Percentiles rank a stretch among this genome's conserved stretches.
phyloP scores from a whole-genome alignment of 2,329 filamentous ascomycete species.

The Fusarium denticulatum region DNA sequence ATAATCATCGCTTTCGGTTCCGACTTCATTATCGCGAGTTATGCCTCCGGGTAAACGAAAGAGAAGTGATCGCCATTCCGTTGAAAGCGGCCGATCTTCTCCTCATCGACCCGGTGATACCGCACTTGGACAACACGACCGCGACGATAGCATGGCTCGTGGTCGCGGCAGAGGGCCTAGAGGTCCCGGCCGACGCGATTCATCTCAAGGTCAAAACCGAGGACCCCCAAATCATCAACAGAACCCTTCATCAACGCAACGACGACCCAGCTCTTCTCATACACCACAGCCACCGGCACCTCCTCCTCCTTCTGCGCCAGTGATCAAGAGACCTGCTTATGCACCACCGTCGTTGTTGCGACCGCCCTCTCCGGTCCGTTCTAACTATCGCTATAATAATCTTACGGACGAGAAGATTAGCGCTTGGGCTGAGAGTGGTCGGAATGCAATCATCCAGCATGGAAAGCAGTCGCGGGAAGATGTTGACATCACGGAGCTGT shows the following conservation, averaged over 20 bases:
- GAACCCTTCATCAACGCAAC: slow-evolving; percentile 37
- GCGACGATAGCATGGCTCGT: slow-evolving; percentile 59
- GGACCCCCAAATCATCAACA: slow-evolving; percentile 40
- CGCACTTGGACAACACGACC: slow-evolving; percentile 66
- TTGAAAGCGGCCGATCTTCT: slow-evolving; percentile 64
- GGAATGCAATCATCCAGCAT: slow-evolving; percentile 72
- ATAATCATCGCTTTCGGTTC: slow-evolving; percentile 38
- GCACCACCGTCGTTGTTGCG: slow-evolving; percentile 36
- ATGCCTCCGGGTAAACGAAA: slow-evolving; percentile 69
- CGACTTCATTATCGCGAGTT: slow-evolving; percentile 39
- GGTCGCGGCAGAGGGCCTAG: slow-evolving; percentile 60
- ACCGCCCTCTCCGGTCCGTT: slow-evolving; percentile 48
- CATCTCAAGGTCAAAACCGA: slow-evolving; percentile 52
- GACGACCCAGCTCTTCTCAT: slow-evolving; percentile 36
- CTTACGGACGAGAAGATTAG: slow-evolving; percentile 75
- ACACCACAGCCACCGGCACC: slow-evolving; percentile 20
- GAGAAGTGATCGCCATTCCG: slow-evolving; percentile 61
- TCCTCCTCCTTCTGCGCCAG: slow-evolving; percentile 38
- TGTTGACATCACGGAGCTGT: slow-evolving; percentile 74
- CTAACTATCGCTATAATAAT: slow-evolving; percentile 76
- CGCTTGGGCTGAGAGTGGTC: slow-evolving; percentile 74
- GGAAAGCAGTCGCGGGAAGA: slow-evolving; percentile 72
- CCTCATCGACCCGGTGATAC: slow-evolving; percentile 71
- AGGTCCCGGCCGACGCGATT: slow-evolving; percentile 63
- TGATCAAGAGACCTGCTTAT: slow-evolving; percentile 31